phyloP scores from a whole-genome alignment of 164 flowering plant species.

The Tetracentron sinense region DNA sequence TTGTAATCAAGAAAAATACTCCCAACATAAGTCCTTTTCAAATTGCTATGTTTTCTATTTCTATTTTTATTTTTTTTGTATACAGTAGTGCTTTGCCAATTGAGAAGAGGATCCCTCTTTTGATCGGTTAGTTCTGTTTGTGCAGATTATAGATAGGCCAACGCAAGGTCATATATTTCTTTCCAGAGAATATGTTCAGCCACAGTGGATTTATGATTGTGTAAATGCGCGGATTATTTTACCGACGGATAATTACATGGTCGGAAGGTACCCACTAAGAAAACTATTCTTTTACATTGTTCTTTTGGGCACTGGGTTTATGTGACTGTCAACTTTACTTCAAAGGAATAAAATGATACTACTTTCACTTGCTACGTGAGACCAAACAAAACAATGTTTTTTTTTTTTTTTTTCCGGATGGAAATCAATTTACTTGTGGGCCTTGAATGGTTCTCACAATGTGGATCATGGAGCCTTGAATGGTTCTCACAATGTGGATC shows the following conservation, averaged over 20 bases:
- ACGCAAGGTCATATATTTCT: slow-evolving; percentile 61
- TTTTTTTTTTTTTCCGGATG: not conserved
- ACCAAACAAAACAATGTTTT: not conserved
- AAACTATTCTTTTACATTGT: not conserved
- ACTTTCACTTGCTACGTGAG: not conserved
- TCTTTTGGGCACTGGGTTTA: no score
- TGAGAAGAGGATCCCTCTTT: not conserved
- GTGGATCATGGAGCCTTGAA: no score
- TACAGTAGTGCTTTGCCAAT: not conserved
- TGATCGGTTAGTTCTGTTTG: slow-evolving; percentile 1
- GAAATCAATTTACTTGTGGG: not conserved
- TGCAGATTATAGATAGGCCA: slow-evolving; percentile 91
- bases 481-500: no score
- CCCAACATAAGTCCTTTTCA: no score
- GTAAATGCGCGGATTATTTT: slow-evolving; percentile 71
- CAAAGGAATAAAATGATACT: not conserved
- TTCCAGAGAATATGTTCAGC: slow-evolving; percentile 87
- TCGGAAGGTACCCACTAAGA: slow-evolving; percentile 61
- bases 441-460: no score
- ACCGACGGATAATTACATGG: slow-evolving; percentile 71
- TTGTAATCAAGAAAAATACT: not conserved
- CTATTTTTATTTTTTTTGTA: not conserved
- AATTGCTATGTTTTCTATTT: not conserved
- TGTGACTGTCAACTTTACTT: no score
- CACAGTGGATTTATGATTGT: slow-evolving; percentile 92